Percentiles rank a stretch among this genome's conserved stretches.
These are phyloP conservation scores for Aspergillus taichungensis DNA, from an alignment of 495 filamentous ascomycete species.

Conservation along the genomic window DNA sequence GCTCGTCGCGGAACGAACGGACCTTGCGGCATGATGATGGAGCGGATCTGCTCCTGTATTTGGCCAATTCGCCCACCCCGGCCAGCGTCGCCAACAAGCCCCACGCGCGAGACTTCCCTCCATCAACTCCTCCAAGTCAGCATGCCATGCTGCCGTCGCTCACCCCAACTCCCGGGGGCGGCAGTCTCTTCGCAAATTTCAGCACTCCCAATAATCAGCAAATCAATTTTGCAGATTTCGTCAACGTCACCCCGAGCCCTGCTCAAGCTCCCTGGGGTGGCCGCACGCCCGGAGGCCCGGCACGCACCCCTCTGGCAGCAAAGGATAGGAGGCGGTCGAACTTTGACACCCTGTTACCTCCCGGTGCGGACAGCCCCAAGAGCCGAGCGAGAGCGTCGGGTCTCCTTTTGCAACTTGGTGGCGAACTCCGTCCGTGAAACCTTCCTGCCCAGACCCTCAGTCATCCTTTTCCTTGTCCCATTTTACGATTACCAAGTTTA, in stretches of 20 bases:
- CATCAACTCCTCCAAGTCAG: constrained; percentile 81
- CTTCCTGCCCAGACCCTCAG: neutral
- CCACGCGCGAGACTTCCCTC: constrained; percentile 48
- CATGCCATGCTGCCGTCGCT: constrained; percentile 50
- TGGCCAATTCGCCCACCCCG: constrained; percentile 87
- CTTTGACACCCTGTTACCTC: constrained; percentile 56
- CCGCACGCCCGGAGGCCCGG: constrained; percentile 44
- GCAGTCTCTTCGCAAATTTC: constrained; percentile 47
- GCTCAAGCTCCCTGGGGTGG: constrained; percentile 73
- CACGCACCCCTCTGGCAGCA: constrained; percentile 52
- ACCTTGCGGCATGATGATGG: constrained; percentile 61
- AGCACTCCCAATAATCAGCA: constrained; percentile 51
- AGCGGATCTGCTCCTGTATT: constrained; percentile 82
- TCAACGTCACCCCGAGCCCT: constrained; percentile 93
- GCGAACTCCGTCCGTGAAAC: constrained; percentile 31
- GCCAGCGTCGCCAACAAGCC: constrained; percentile 41
- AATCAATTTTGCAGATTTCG: constrained; percentile 95
- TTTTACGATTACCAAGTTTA: constrained; percentile 16
- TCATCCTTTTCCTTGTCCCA: constrained; percentile 12
- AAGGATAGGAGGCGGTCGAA: constrained; percentile 54
- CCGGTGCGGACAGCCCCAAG: constrained; percentile 31
- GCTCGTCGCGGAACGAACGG: constrained; percentile 37
- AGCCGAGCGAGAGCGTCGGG: constrained; percentile 22
- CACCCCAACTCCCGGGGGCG: constrained; percentile 73
- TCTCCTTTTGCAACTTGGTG: constrained; percentile 34